Base-by-base conservation (phyloP, 805 yeast species). In the Barnettozyma pratensis region DNA sequence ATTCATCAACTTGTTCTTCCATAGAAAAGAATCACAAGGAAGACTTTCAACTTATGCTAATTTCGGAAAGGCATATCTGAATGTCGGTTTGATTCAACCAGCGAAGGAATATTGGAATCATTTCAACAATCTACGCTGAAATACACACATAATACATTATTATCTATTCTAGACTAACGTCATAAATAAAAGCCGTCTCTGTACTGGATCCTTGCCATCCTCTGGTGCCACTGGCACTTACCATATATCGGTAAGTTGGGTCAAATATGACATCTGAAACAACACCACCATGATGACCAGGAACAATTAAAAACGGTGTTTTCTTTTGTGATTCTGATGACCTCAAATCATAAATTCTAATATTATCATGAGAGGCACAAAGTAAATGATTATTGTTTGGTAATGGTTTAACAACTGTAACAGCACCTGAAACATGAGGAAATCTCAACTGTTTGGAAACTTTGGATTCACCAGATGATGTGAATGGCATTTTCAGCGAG, bases 241-340 rank as follows among this genome's bases (percentile, higher is more conserved):
- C 77, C 84, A 94, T 74, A 64, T 87, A 94, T 52, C 94, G 70
- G 37, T 95, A 88, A 2, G 94, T 85, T 31, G 92, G 92, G 65
- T 92, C 98, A 26, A 91, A 83, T 47, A 79, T 73, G 53, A 94
- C 69, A 45, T 81, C 80, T 42, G 96, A 85, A 34, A 94, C 70
- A 3, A 81, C 79, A 29, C 97, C 96, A 43, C 99, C 98, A 61
- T 88, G 96, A 65, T 94, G 98, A 1, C 99, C 98, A 0, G 99
- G 97, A 9, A 94, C 77, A 57, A 95, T 91, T 64, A 84, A 75
- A 62, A 92, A 94, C 14, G 97, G 97, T 1, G 66, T 60, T 12
- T 62, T 63, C 45, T 61, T 74, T 19, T 61, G 53, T 32, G 64
- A 66, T 36, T 71, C 71, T 51, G 75, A 65, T 45, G 76, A 59